Base-by-base conservation (phyloP, 805 yeast species). In the Candida suzukii region DNA sequence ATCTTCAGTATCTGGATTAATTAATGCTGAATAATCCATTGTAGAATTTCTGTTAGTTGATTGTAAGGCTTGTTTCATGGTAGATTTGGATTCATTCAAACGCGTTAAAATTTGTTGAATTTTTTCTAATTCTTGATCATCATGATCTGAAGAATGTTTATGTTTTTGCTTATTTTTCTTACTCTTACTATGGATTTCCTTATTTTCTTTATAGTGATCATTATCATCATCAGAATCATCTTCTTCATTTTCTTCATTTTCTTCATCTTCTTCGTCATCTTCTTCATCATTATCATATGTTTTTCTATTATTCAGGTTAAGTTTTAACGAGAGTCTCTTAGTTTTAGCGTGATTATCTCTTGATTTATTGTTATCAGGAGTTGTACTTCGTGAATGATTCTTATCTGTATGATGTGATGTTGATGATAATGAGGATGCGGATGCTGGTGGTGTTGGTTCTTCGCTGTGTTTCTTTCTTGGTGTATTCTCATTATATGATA, bases 1-100 rank as follows among this genome's bases (percentile, higher is more conserved):
- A 6, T 38, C 40, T 11, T 30, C 34, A n/a, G 9, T 13, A 11
- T 18, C 14, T 19, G 35, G 22, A 7, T 44, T 43, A 12, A 47
- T 7, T 14, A 31, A 18, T 18, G 13, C 3, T 4, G 6, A 10
- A 17, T 31, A 31, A 12, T 31, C 35, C 35, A 31, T 7, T 3
- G 17, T 11, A 7, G 7, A 8, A n/a, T 29, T 29, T 11, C n/a
- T 29, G n/a, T 29, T 29, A 7, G n/a, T 6, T n/a, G 32, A 4
- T 8, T 29, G 18, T 18, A 29, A 29, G 3, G 32, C 19, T 16
- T 29, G 19, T 29, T n/a, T 29, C 32, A 29, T 11, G 5, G 18
- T 17, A n/a, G 32, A 4, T 31, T 12, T 18, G 14, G 35, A 18
- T 31, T 31, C 22, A 16, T 31, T 8, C 13, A 31, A 17, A 18